phyloP scores from a whole-genome alignment of 805 yeast species.

The Kuraishia floccosa region DNA sequence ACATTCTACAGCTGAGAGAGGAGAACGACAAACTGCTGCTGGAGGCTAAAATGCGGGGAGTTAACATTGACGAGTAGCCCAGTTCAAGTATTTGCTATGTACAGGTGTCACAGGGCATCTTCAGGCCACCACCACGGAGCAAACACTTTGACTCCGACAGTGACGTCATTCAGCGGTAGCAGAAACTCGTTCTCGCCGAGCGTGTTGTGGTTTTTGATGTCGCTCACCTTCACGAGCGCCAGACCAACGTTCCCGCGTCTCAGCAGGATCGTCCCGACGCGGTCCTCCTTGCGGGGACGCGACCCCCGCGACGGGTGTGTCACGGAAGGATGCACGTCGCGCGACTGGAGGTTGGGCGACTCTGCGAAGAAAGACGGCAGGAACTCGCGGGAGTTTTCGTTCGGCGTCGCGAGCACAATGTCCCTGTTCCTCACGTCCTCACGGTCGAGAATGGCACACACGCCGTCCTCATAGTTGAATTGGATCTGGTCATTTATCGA shows the following conservation, averaged over 20 bases:
- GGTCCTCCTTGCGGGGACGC: constrained; percentile 22
- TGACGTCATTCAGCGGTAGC: constrained; percentile 5
- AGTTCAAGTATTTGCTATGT: too few species aligned
- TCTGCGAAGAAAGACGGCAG: background rate
- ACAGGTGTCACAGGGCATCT: too few species aligned
- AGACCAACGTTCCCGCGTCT: constrained; percentile 53
- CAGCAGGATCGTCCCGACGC: constrained; percentile 53
- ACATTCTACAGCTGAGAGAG: constrained; percentile 34
- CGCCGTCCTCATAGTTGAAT: background rate
- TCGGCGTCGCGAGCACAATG: background rate
- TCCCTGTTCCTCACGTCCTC: background rate
- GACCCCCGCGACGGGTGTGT: constrained; percentile 20
- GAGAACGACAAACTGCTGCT: constrained; percentile 36
- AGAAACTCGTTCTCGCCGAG: constrained; percentile 11
- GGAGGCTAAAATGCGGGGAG: constrained; percentile 24
- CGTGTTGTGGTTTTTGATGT: constrained; percentile 12
- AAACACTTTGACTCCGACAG: constrained; percentile 36
- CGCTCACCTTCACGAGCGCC: constrained; percentile 38
- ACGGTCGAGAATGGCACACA: background rate
- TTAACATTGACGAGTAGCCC: constrained; percentile 28
- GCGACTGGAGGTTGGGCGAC: constrained; percentile 2
- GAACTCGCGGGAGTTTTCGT: too few species aligned
- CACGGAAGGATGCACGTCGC: too few species aligned
- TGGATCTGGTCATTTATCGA: constrained; percentile 1
- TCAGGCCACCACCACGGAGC: constrained; percentile 75